Evolutionary conservation across 2,329 filamentous ascomycete species (phyloP).

Genomic region (Fonsecaea pugnacius): DNA sequence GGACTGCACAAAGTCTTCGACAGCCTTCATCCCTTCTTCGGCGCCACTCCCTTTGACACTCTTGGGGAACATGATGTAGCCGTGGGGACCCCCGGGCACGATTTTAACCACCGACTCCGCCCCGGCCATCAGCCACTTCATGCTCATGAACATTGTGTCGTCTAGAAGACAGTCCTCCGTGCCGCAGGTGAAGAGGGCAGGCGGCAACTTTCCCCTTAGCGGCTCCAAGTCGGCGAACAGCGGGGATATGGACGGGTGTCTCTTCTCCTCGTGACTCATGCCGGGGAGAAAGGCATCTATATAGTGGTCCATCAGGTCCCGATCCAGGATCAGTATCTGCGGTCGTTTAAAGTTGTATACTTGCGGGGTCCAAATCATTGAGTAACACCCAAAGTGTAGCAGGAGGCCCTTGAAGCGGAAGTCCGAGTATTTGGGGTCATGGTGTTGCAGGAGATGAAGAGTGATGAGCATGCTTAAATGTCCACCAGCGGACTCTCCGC

Average conservation of each 20-base stretch:
- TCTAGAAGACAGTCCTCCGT: constrained; percentile 60
- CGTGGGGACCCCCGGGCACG: constrained; percentile 59
- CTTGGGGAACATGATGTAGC: constrained; percentile 42
- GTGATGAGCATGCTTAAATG: constrained; percentile 55
- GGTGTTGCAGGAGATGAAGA: constrained; percentile 52
- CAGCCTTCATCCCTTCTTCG: constrained; percentile 32
- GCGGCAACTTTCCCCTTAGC: constrained; percentile 48
- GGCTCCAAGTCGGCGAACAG: constrained; percentile 54
- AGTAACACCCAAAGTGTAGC: constrained; percentile 59
- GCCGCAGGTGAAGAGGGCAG: constrained; percentile 60
- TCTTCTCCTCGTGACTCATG: constrained; percentile 48
- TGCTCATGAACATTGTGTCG: constrained; percentile 58
- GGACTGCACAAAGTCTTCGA: constrained; percentile 32
- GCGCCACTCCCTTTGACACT: constrained; percentile 30
- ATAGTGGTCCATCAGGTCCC: constrained; percentile 53
- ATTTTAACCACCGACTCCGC: constrained; percentile 58
- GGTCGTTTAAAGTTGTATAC: constrained; percentile 47
- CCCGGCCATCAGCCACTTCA: constrained; percentile 59
- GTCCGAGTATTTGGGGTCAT: constrained; percentile 35
- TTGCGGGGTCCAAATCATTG: constrained; percentile 51
- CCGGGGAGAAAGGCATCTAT: constrained; percentile 53
- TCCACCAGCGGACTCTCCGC: constrained; percentile 57
- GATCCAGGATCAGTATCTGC: constrained; percentile 51
- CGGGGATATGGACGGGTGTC: constrained; percentile 54
- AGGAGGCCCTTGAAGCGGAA: constrained; percentile 57